Evolutionary conservation across 2,329 filamentous ascomycete genomes (phyloP).

Genomic region (Byssochlamys sp.): DNA sequence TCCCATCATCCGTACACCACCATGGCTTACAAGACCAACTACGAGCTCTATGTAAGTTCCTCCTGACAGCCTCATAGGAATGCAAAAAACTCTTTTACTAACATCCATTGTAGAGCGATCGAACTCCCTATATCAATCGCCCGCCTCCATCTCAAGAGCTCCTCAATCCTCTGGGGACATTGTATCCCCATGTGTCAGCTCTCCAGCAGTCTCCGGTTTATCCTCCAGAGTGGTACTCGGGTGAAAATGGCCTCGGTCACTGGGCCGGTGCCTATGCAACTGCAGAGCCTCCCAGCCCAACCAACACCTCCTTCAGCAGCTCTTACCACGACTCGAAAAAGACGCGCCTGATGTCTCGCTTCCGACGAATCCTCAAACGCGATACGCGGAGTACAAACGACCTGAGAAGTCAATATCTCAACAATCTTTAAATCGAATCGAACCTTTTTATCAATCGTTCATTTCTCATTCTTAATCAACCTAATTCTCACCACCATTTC

Average conservation of each 20-base stretch:
- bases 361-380: conserved; percentile 23
- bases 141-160: conserved; percentile 20
- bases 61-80: neutral
- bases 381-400: conserved; percentile 9
- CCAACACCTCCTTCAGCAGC: conserved; percentile 5
- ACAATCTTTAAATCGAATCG: neutral
- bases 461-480: neutral
- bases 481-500: neutral
- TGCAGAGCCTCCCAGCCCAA: conserved; percentile 12
- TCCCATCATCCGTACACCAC: conserved; percentile 2
- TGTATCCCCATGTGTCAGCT: conserved; percentile 30
- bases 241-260: conserved; percentile 20
- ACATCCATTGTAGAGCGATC: conserved; percentile 12
- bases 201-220: conserved; percentile 24
- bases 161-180: conserved; percentile 21
- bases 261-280: conserved; percentile 23
- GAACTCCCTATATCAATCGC: conserved; percentile 18
- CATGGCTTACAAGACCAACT: conserved; percentile 33
- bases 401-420: neutral
- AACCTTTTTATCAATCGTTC: neutral
- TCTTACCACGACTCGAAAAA: conserved; percentile 2
- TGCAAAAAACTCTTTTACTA: neutral
- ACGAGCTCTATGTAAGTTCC: conserved; percentile 28
- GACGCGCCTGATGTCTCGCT: conserved; percentile 21
- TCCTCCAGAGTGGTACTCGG: conserved; percentile 13